phyloP scores from a whole-genome alignment of 2,329 filamentous ascomycete species.

The Bipolaris sorokiniana region DNA sequence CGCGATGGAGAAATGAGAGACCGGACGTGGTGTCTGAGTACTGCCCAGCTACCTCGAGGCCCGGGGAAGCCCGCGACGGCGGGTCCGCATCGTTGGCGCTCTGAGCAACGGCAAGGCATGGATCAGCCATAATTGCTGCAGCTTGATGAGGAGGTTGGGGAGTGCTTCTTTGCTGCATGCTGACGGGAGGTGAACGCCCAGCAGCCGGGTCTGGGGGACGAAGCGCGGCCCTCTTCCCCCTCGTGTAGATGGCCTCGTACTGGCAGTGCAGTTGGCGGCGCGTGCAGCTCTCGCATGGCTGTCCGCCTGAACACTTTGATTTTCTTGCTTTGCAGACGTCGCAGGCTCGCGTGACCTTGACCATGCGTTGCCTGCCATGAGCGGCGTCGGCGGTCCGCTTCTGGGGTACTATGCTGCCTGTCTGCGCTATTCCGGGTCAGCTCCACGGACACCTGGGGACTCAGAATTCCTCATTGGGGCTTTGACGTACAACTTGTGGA shows the following conservation, averaged over 20 bases:
- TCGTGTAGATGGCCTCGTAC: constrained; percentile 35
- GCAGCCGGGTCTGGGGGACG: constrained; percentile 3
- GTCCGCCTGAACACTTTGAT: constrained; percentile 37
- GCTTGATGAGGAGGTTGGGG: too few relatives aligned
- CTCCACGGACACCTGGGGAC: background rate
- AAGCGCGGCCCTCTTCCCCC: constrained; percentile 34
- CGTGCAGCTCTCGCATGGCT: constrained; percentile 34
- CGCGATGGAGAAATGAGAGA: constrained; percentile 66
- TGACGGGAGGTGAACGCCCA: background rate
- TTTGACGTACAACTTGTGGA: background rate
- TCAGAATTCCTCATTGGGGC: background rate
- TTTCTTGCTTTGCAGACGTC: constrained; percentile 42
- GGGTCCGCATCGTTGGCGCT: constrained; percentile 9
- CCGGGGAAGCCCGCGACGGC: constrained; percentile 50
- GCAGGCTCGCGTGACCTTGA: constrained; percentile 41
- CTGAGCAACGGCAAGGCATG: background rate
- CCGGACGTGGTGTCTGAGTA: constrained; percentile 62
- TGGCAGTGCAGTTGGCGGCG: constrained; percentile 26
- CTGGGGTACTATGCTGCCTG: constrained; percentile 14
- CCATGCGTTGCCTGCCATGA: constrained; percentile 14
- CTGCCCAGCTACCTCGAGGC: constrained; percentile 61
- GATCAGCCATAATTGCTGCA: background rate
- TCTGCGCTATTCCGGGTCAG: background rate
- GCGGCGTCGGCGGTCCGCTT: constrained; percentile 15
- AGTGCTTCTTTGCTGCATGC: background rate